Conservation (phyloP, 139 green algal genomes). For the Closterium sp. region DNA sequence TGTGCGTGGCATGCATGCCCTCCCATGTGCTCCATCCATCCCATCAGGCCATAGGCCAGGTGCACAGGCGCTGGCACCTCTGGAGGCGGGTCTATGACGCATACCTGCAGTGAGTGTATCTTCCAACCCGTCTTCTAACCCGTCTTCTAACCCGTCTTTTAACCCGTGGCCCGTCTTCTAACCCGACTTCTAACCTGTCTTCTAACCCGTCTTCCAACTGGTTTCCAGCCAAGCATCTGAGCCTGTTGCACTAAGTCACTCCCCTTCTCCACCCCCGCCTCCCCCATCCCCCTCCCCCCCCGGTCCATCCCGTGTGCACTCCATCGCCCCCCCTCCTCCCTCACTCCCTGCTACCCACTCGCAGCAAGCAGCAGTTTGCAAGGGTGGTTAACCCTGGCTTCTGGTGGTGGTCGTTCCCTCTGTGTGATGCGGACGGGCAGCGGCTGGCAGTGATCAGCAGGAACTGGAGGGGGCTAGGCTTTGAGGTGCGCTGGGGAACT, state of each 20-base stretch:
- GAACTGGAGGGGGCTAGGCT: constrained; percentile 45
- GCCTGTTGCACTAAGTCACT: background rate
- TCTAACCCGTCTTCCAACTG: no score
- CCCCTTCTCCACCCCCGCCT: background rate
- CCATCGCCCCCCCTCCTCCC: background rate
- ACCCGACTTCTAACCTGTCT: no score
- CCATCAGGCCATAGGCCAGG: constrained; percentile 27
- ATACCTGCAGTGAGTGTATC: constrained; percentile 29
- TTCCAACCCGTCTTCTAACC: no score
- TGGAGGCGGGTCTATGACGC: constrained; percentile 41
- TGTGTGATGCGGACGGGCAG: constrained; percentile 24
- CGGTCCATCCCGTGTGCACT: background rate
- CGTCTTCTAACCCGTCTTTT: no score
- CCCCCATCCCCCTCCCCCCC: no score
- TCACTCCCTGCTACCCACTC: constrained; percentile 5
- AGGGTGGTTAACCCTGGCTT: constrained; percentile 44
- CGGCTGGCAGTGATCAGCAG: constrained; percentile 27
- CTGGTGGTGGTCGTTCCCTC: constrained; percentile 47
- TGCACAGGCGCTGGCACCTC: constrained; percentile 43
- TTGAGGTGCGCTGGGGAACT: constrained; percentile 30
- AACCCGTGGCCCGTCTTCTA: no score
- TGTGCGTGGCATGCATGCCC: background rate
- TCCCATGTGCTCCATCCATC: no score
- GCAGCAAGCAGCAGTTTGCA: constrained; percentile 48
- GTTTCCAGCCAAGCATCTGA: background rate